Percentiles rank a stretch among this genome's conserved stretches.
Evolutionary conservation across 2,329 filamentous ascomycete species (phyloP).

Genomic region (Sarocladiaceae sp.): DNA sequence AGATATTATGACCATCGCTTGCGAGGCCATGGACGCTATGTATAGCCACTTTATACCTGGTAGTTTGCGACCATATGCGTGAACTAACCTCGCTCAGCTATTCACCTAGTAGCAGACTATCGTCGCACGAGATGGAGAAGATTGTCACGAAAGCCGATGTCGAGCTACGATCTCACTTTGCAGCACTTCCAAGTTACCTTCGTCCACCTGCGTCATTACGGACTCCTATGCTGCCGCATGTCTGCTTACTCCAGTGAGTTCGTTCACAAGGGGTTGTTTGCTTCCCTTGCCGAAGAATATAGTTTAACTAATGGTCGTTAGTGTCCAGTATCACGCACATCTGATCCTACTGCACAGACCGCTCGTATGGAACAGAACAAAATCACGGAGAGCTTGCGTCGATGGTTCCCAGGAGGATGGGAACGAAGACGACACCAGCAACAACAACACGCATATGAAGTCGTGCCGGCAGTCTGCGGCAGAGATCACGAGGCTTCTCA

Average conservation of each 20-base stretch:
- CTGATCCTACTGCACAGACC: conserved; percentile 19
- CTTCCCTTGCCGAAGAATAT: no score
- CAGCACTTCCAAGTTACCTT: conserved; percentile 14
- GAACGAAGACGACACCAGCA: neutral
- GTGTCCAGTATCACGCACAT: conserved; percentile 19
- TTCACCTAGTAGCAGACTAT: neutral
- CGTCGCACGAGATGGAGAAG: conserved; percentile 4
- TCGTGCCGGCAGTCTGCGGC: conserved; percentile 17
- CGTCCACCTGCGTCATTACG: conserved; percentile 13
- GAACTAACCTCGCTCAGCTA: neutral
- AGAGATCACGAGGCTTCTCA: conserved; percentile 16
- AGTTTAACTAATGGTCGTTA: neutral
- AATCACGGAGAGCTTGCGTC: neutral
- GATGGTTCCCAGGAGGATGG: neutral
- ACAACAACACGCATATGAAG: conserved; percentile 12
- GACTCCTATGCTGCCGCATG: conserved; percentile 15
- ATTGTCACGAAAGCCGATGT: conserved; percentile 16
- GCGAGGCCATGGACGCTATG: conserved; percentile 17
- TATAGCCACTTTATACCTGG: neutral
- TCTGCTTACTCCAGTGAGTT: conserved; percentile 20
- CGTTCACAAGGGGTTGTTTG: no score
- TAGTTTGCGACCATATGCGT: neutral
- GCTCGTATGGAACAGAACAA: conserved; percentile 9
- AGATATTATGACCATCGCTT: conserved; percentile 15
- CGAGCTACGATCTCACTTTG: conserved; percentile 15